These are phyloP conservation scores for Saksenaea vasiformis DNA, from an alignment of 371 early-diverging fungal genomes.

Conservation along the genomic window DNA sequence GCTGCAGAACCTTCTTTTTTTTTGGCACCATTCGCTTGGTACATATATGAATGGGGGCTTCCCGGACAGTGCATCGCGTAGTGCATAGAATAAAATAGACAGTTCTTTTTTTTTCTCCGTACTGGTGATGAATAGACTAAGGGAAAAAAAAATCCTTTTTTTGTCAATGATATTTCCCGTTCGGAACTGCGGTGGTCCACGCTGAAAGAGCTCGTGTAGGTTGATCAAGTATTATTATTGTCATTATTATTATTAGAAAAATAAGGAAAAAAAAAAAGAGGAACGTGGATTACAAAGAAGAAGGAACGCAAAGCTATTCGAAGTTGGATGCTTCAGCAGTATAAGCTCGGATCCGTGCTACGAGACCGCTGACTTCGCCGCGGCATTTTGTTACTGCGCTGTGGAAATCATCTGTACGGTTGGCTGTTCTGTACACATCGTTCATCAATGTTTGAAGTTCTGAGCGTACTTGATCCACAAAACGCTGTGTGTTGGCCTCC, in stretches of 20 bases:
- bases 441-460: conserved; percentile 24
- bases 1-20: too few species aligned
- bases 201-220: not conserved
- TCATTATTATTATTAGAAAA: not conserved
- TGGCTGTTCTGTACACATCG: conserved; percentile 12
- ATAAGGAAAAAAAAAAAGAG: not conserved
- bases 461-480: conserved; percentile 24
- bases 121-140: too few species aligned
- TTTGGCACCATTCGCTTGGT: too few species aligned
- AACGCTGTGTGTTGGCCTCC: conserved; percentile 23
- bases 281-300: not conserved
- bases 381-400: conserved; percentile 35
- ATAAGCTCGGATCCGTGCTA: conserved; percentile 38
- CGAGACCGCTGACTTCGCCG: conserved; percentile 41
- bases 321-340: conserved; percentile 34
- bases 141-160: too few species aligned
- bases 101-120: too few species aligned
- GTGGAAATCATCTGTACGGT: conserved; percentile 25
- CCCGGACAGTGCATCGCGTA: too few species aligned
- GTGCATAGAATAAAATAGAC: too few species aligned
- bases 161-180: too few species aligned
- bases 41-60: too few species aligned
- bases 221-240: conserved; percentile 1
- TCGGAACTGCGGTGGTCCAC: too few species aligned
- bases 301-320: not conserved